phyloP scores from a whole-genome alignment of 2,329 filamentous ascomycete genomes.

The Curvularia spicifera region DNA sequence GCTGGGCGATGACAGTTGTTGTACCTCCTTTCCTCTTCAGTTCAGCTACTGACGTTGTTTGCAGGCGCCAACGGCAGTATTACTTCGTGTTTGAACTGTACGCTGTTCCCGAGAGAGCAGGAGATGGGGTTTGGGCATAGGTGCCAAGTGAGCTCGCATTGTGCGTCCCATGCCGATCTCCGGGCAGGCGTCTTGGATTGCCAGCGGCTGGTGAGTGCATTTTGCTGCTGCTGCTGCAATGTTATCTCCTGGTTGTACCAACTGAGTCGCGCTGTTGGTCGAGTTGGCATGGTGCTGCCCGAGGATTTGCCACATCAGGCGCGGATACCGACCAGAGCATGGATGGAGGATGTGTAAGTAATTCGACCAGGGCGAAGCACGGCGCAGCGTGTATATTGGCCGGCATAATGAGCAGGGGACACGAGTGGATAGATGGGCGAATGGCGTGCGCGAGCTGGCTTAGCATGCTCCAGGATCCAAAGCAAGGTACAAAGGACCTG shows the following conservation, averaged over 20 bases:
- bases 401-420: slow-evolving; percentile 6
- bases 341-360: not conserved
- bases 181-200: not conserved
- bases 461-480: slow-evolving; percentile 9
- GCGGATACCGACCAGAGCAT: slow-evolving; percentile 16
- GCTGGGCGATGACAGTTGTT: not conserved
- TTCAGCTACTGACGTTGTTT: not conserved
- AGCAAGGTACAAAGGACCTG: slow-evolving; percentile 14
- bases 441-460: slow-evolving; percentile 1
- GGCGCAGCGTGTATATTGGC: slow-evolving; percentile 10
- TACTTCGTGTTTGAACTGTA: not conserved
- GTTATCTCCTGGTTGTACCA: slow-evolving; percentile 1
- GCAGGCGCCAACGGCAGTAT: not conserved
- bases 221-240: not conserved
- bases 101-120: slow-evolving; percentile 18
- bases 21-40: not conserved
- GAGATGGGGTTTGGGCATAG: slow-evolving; percentile 7
- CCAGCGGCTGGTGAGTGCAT: not conserved
- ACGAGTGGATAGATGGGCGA: slow-evolving; percentile 5
- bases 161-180: not conserved
- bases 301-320: slow-evolving; percentile 10
- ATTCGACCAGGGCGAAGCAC: slow-evolving; percentile 10
- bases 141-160: slow-evolving; percentile 4
- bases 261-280: not conserved
- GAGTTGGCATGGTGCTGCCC: not conserved